Evolutionary conservation across 2,329 filamentous ascomycete genomes (phyloP), one percentile per base, ranked within the genome.

Genomic region (Penicillium freii): DNA sequence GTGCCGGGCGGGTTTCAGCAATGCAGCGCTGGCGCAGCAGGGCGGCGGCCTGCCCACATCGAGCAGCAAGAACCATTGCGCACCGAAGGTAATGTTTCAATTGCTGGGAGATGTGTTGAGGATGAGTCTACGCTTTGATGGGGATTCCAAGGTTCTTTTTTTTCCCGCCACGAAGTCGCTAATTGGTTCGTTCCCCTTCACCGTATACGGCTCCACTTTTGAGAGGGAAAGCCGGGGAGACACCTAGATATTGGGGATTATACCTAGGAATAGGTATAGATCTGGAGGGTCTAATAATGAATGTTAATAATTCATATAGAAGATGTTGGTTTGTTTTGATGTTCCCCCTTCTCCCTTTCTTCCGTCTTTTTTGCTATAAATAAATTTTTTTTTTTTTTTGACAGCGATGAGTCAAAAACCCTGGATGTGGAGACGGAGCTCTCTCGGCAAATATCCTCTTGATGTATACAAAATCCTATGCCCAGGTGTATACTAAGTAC

Each of bases 41-140:
- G 58, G 73, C 69, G 54, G 73, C 68, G 61, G 73, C 73, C 68
- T 77, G 75, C 70, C 75, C 75, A 69, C 71, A 76, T 65, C 75
- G 75, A 74, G 75, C 74, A 65, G 74, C 70, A 68, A 77, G 72
- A 75, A 74, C 75, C 75, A 78, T 77, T 71, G 73, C 72, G 73
- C 68, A 64, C 67, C 63, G 53, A 54, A 61, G 51, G 27, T 59
- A 27, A 46, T 56, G 61, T 64, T 62, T 66, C 64, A 66, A 65
- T 67, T 60, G 64, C 62, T 60, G 53, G 50, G 60, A 53, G 56
- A 49, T 56, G 52, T 57, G 58, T 53, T 59, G 64, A 62, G 54
- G 61, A 62, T 68, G 59, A 67, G 60, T 59, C 58, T 46, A 57
- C 63, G 48, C 56, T 50, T 45, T 48, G 47, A 59, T 57, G 57